Evolutionary conservation across 2,329 filamentous ascomycete species (phyloP), one percentile per base, ranked within the genome.

Genomic region (Bipolaris sorokiniana): DNA sequence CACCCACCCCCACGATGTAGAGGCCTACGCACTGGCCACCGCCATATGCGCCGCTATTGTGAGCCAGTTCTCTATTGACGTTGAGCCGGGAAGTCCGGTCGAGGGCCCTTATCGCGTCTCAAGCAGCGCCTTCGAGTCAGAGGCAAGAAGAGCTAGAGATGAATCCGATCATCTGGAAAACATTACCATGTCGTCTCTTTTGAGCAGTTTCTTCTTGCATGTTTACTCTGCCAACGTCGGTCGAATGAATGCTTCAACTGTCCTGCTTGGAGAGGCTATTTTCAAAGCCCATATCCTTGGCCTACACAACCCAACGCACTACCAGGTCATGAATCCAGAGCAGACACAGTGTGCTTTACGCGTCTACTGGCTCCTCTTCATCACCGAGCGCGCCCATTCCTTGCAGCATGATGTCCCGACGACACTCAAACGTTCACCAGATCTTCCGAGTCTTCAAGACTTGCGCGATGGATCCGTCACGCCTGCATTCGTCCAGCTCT

Each of bases 281-380:
- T 66, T 65, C 22, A 74, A 74, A 56, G 69, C 70, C 31, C 72
- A 75, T 37, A 70, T 75, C 13, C 54, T 74, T 15, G 72, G 72
- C 3, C 52, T 75, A 16, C 65, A 75, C 31, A 73, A 68, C 41
- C 26, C 64, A 7, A 55, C 52, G 1, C 66, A 69, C 46, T 75
- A 75, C 41, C 55, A 67, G 33, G 34, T 41, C 15, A 64, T 75
- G 65, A 56, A 59, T 11, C 15, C 58, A 2, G 71, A 72, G 48
- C 64, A 70, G 42, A 58, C 62, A 23, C 72, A 75, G 54, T 68
- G 70, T 53, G 61, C 64, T 23, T 45, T 74, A 41, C 62, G 72
- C 16, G 60, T 75, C n/a, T 75, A 75, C 42, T 75, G 72, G 72
- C 62, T 75, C 16, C 62, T 75, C 9, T 75, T 75, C 59, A 74